Evolutionary conservation across 805 yeast genomes (phyloP).

Genomic region (Grigorovia jiainica): DNA sequence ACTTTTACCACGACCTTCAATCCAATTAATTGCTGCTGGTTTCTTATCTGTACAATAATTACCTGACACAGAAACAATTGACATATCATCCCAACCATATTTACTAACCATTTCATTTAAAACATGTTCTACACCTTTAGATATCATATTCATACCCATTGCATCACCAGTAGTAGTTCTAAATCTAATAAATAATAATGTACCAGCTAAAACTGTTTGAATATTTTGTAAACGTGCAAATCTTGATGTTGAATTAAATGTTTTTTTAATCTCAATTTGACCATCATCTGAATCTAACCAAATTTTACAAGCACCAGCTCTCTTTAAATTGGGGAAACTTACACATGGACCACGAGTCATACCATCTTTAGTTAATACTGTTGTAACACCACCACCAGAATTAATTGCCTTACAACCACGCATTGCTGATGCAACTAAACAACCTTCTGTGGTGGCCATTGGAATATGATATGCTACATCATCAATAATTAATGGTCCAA

Average conservation of each 20-base stretch:
- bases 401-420: slow-evolving; percentile 98
- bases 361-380: slow-evolving; percentile 91
- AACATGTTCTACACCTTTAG: slow-evolving; percentile 91
- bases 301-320: slow-evolving; percentile 91
- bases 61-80: slow-evolving; percentile 86
- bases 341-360: slow-evolving; percentile 99
- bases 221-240: slow-evolving; percentile 90
- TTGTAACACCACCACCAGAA: slow-evolving; percentile 91
- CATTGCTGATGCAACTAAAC: slow-evolving; percentile 96
- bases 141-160: slow-evolving; percentile 99
- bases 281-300: slow-evolving; percentile 98
- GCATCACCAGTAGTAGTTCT: slow-evolving; percentile 99
- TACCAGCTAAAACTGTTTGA: slow-evolving; percentile 93
- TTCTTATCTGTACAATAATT: slow-evolving; percentile 97
- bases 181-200: slow-evolving; percentile 78
- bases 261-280: slow-evolving; percentile 67
- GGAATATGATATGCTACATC: slow-evolving; percentile 86
- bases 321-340: slow-evolving; percentile 64
- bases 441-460: slow-evolving; percentile 99
- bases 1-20: slow-evolving; percentile 97
- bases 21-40: slow-evolving; percentile 98
- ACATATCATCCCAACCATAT: slow-evolving; percentile 92
- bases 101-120: slow-evolving; percentile 77
- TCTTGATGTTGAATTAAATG: slow-evolving; percentile 93
- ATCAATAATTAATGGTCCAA: slow-evolving; percentile 92